Evolutionary conservation across 2,329 filamentous ascomycete genomes (phyloP), one percentile per base, ranked within the genome.

Genomic region (Lachnellula hyalina): DNA sequence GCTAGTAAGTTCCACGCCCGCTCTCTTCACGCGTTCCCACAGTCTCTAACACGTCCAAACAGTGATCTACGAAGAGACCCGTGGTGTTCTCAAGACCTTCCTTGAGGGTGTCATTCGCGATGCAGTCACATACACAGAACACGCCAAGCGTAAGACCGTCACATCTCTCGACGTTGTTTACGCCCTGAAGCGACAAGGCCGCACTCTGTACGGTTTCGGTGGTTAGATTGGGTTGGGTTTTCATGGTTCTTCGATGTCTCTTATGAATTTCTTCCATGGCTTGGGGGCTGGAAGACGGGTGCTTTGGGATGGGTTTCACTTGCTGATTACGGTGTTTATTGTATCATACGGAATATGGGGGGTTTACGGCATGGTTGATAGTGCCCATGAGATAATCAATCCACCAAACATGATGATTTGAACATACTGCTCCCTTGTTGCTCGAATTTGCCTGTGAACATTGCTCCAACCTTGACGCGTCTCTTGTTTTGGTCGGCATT

Each of bases 1-100:
- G 92, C 92, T 74, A 95, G 86, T 89, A 84, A 74, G 61, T 63
- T 51, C 23, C 47, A 25, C 14, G 1, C 4, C 28, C 28, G 11
- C 8, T 32, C 34, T 15, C 12, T 49, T 19, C 3, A 11, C 14
- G 14, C 28, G 15, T n/a, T 8, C 15, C 12, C 14, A 17, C 41
- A 23, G 6, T 23, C 19, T 50, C 2, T 51, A 51, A 63, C 45
- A 15, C 38, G 19, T 42, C 17, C 28, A 8, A 4, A 7, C 45
- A 56, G 54, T 56, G 54, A 56, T 56, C 54, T 56, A 56, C 51
- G 54, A 56, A 44, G 85, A 90, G 80, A 90, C 87, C 68, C 86
- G 87, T 72, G 85, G 85, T 81, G 87, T 90, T 69, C 81, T 90
- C 69, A 90, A 90, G 83, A 86, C 86, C 74, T 90, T 90, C 84